Percentiles rank a stretch among this genome's conserved stretches.
Conservation (phyloP, 768 basidiomycete species). For the Podaxis pistillaris region DNA sequence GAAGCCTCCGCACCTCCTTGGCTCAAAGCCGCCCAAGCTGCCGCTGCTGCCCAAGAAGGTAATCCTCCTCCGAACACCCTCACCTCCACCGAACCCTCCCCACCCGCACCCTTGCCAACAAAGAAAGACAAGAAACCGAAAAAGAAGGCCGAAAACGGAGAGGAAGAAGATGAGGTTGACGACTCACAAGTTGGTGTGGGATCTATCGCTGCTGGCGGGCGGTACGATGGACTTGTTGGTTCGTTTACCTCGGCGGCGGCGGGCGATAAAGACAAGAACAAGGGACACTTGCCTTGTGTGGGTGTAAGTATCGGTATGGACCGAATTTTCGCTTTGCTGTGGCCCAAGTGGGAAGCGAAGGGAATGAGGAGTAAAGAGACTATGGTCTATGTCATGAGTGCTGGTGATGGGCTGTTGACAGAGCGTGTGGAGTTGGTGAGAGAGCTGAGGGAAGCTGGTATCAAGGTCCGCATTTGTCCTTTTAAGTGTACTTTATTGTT, state of each 20-base stretch:
- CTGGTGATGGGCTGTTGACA: conserved; percentile 84
- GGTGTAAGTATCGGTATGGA: conserved; percentile 94
- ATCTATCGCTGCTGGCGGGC: conserved; percentile 98
- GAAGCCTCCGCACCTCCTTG: conserved; percentile 93
- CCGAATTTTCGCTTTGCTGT: conserved; percentile 86
- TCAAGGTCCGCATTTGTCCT: conserved; percentile 59
- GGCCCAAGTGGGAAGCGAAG: conserved; percentile 80
- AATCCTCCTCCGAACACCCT: conserved; percentile 24
- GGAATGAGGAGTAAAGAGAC: conserved; percentile 86
- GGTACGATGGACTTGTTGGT: conserved; percentile 94
- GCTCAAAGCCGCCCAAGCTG: conserved; percentile 54
- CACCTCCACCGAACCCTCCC: conserved; percentile 25
- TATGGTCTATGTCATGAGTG: conserved; percentile 90
- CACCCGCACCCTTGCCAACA: conserved; percentile 24
- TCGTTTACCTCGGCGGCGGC: conserved; percentile 86
- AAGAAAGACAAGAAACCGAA: conserved; percentile 36
- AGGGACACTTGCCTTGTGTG: conserved; percentile 75
- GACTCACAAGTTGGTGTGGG: conserved; percentile 94
- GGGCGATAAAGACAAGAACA: conserved; percentile 58
- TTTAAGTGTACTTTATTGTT: not conserved
- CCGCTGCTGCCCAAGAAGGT: conserved; percentile 35
- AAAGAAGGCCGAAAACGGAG: conserved; percentile 41
- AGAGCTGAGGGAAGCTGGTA: conserved; percentile 80
- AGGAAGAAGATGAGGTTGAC: conserved; percentile 82
- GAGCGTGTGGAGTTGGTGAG: conserved; percentile 81